Conservation (phyloP, 495 filamentous ascomycete genomes). For the Hypoxylon fragiforme region DNA sequence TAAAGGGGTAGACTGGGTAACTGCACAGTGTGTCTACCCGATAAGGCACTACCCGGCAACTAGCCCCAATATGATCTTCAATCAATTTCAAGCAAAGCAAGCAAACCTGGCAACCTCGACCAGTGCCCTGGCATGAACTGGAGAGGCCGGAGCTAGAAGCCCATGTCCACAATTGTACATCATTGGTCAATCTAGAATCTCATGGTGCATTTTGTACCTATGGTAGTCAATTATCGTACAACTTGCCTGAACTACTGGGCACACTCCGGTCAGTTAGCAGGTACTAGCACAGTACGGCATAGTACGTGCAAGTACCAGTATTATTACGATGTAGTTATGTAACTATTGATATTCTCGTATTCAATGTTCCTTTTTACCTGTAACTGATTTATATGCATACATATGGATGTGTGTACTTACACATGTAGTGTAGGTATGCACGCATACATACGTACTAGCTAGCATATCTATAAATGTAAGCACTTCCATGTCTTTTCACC, state of each 20-base stretch:
- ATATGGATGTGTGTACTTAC: no score
- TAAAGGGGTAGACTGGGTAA: conserved; percentile 4
- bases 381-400: no score
- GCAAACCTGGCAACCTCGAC: conserved; percentile 12
- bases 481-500: conserved; percentile 10
- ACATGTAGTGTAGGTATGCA: neutral
- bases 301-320: no score
- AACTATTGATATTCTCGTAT: neutral
- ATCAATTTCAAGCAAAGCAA: conserved; percentile 33
- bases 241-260: no score
- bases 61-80: conserved; percentile 20
- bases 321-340: no score
- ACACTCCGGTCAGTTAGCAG: no score
- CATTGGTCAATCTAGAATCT: neutral
- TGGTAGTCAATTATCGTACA: no score
- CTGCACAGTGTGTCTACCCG: neutral
- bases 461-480: conserved; percentile 20
- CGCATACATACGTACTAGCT: conserved; percentile 12
- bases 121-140: conserved; percentile 3
- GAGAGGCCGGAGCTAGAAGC: conserved; percentile 12
- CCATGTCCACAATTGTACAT: neutral
- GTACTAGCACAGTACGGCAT: neutral
- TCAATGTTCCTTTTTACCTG: neutral
- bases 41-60: neutral
- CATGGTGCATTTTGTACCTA: no score